These are phyloP conservation scores for Alternaria sp. DNA, from an alignment of 2,329 filamentous ascomycete species.

Conservation along the genomic window DNA sequence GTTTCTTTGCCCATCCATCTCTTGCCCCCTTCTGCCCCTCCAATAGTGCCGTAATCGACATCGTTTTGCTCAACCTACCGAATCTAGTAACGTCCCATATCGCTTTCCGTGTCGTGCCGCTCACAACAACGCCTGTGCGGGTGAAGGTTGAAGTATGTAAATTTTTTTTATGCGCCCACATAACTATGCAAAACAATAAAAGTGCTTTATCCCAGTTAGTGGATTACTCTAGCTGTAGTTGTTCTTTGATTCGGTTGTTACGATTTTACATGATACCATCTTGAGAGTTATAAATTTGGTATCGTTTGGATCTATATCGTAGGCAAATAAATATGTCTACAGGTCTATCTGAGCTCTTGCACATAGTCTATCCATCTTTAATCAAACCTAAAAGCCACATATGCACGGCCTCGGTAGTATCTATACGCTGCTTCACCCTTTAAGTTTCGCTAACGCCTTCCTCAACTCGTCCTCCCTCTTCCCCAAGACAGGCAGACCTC, in stretches of 20 bases:
- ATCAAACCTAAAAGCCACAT: background rate
- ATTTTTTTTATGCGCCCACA: background rate
- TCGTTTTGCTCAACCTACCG: conserved; percentile 3
- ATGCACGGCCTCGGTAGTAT: background rate
- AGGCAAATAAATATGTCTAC: conserved; percentile 2
- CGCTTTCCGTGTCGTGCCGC: background rate
- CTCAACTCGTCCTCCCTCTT: conserved; percentile 42
- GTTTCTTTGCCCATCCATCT: background rate
- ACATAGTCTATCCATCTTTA: background rate
- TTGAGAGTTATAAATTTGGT: background rate
- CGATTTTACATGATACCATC: too few relatives aligned
- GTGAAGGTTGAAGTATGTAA: background rate
- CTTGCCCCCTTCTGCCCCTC: conserved; percentile 1
- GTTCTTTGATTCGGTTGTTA: too few relatives aligned
- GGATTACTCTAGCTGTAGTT: too few relatives aligned
- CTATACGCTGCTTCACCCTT: background rate
- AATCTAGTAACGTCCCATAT: background rate
- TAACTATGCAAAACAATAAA: too few relatives aligned
- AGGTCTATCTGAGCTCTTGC: background rate
- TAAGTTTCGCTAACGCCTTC: conserved; percentile 25
- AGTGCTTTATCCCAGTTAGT: too few relatives aligned
- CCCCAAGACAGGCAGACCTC: conserved; percentile 42
- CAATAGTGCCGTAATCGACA: conserved; percentile 10
- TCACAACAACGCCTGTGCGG: background rate
- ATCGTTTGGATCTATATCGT: background rate